These are phyloP conservation scores for Psophocarpus tetragonolobus DNA, from an alignment of 306 rosid species.

Conservation along the genomic window DNA sequence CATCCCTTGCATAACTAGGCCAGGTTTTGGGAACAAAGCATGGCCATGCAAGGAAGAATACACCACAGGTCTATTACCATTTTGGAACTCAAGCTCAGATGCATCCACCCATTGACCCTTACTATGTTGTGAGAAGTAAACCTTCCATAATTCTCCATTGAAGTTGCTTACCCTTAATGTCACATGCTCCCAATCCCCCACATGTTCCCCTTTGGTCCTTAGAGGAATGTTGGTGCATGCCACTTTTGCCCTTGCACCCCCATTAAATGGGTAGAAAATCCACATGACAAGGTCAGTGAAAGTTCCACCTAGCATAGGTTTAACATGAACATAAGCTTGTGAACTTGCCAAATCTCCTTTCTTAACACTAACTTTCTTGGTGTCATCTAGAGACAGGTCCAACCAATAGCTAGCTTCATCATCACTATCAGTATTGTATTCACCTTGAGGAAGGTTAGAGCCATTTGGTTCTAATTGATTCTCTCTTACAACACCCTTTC, in stretches of 20 bases:
- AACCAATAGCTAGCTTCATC: slow-evolving; percentile 59
- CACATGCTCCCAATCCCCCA: slow-evolving; percentile 85
- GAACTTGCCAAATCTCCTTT: slow-evolving; percentile 53
- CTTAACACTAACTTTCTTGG: slow-evolving; percentile 46
- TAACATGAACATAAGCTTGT: slow-evolving; percentile 56
- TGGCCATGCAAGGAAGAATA: slow-evolving; percentile 72
- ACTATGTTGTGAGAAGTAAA: slow-evolving; percentile 74
- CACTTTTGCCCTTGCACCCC: slow-evolving; percentile 62
- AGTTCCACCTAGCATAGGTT: slow-evolving; percentile 74
- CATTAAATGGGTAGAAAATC: slow-evolving; percentile 84
- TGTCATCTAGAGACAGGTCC: slow-evolving; percentile 55
- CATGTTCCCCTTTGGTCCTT: slow-evolving; percentile 66
- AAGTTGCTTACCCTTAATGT: slow-evolving; percentile 78
- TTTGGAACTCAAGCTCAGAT: slow-evolving; percentile 53
- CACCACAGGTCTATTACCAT: slow-evolving; percentile 48
- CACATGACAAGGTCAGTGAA: slow-evolving; percentile 71
- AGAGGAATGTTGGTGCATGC: slow-evolving; percentile 45
- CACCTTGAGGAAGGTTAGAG: slow-evolving; percentile 65
- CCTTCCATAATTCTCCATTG: slow-evolving; percentile 54
- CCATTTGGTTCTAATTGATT: slow-evolving; percentile 47
- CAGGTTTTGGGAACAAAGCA: slow-evolving; percentile 59
- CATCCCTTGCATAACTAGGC: slow-evolving; percentile 66
- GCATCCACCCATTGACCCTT: slow-evolving; percentile 69
- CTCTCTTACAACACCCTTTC: slow-evolving; percentile 16
- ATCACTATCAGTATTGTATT: slow-evolving; percentile 24